A percentile compares a stretch with the other conserved stretches of the same genome.
Conservation (phyloP, 2,329 filamentous ascomycete species). For the Ploettnerulaceae sp. region DNA sequence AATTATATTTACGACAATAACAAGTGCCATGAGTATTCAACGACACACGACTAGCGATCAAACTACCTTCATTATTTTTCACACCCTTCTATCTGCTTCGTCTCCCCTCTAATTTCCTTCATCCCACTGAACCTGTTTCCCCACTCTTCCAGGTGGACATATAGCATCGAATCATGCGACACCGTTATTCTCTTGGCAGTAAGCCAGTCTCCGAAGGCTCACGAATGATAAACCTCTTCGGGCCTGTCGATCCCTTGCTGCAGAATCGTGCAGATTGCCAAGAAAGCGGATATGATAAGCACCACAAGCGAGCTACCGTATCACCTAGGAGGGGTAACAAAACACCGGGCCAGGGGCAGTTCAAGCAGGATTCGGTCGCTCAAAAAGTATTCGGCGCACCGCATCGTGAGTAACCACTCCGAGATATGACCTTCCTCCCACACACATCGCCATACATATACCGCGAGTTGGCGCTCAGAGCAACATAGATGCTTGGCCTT, state of each 20-base stretch:
- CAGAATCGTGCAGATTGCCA: too few species aligned
- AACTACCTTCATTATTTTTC: not conserved
- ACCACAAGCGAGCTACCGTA: conserved; percentile 1
- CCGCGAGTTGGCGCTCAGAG: not conserved
- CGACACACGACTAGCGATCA: too few species aligned
- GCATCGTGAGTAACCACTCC: not conserved
- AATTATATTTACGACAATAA: too few species aligned
- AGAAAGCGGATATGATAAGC: conserved; percentile 1
- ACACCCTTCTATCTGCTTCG: not conserved
- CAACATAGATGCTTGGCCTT: not conserved
- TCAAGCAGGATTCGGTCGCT: too few species aligned
- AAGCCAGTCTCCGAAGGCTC: not conserved
- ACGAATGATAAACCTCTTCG: not conserved
- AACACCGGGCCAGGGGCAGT: not conserved
- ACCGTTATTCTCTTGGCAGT: not conserved
- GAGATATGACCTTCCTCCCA: not conserved
- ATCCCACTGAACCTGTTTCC: not conserved
- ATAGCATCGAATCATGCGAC: conserved; percentile 2
- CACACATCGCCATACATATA: not conserved
- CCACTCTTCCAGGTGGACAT: not conserved
- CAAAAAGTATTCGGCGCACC: conserved; percentile 1
- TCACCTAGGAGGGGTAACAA: not conserved
- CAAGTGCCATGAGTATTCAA: too few species aligned
- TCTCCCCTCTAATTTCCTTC: conserved; percentile 2
- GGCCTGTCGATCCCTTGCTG: not conserved